These are phyloP conservation scores for Neoboletus subvelutipes DNA, from an alignment of 768 basidiomycete genomes.

Conservation along the genomic window DNA sequence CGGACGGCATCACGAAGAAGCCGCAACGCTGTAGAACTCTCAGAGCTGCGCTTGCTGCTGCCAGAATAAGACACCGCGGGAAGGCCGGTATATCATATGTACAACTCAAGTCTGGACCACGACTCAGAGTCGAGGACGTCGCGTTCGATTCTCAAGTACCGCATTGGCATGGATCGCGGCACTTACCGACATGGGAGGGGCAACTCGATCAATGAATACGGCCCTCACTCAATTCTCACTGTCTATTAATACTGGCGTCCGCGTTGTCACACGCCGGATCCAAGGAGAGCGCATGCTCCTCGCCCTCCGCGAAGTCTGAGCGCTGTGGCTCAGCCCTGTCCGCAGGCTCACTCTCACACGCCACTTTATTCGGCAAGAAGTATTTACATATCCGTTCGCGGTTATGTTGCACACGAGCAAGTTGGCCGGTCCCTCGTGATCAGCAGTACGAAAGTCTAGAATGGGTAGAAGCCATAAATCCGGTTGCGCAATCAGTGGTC, in stretches of 20 bases:
- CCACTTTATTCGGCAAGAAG: neutral
- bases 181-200: neutral
- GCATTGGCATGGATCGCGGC: neutral
- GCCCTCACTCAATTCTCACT: neutral
- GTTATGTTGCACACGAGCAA: slow-evolving; percentile 2
- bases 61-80: slow-evolving; percentile 2
- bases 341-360: neutral
- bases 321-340: neutral
- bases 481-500: neutral
- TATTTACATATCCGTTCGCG: neutral
- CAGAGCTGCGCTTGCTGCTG: neutral
- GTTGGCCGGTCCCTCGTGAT: neutral
- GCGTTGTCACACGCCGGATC: neutral
- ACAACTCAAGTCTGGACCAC: neutral
- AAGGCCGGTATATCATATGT: neutral
- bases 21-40: neutral
- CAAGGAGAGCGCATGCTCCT: neutral
- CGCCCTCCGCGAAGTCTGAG: neutral
- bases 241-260: slow-evolving; percentile 9
- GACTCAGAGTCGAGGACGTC: slow-evolving; percentile 1
- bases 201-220: neutral
- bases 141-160: neutral
- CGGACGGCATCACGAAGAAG: neutral
- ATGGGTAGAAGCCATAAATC: neutral
- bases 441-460: neutral